Evolutionary conservation across 495 filamentous ascomycete genomes (phyloP).

Genomic region (Thermothielavioides terrestris): DNA sequence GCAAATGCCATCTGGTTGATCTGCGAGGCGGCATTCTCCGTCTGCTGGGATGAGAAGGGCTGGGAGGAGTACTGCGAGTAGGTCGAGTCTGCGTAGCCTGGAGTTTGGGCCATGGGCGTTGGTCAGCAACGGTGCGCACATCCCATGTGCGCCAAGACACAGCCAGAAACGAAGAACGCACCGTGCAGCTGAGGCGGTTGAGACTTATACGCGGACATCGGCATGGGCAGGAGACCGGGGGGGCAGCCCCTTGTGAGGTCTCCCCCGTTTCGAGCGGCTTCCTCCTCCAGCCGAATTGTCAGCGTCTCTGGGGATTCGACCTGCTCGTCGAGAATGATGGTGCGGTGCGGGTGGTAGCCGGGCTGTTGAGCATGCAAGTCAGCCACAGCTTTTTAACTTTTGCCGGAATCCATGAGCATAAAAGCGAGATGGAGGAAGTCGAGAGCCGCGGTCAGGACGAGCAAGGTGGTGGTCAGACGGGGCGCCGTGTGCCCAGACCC

Average conservation of each 20-base stretch:
- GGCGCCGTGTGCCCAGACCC: too few relatives aligned
- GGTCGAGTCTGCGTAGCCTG: constrained; percentile 44
- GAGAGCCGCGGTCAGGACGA: too few relatives aligned
- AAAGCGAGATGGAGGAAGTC: too few relatives aligned
- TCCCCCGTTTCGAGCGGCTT: constrained; percentile 40
- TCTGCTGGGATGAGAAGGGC: constrained; percentile 31
- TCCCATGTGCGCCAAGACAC: background rate
- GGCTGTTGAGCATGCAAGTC: constrained; percentile 24
- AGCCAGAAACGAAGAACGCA: constrained; percentile 18
- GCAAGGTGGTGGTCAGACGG: too few relatives aligned
- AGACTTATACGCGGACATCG: constrained; percentile 39
- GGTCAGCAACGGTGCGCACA: background rate
- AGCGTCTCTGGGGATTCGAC: constrained; percentile 42
- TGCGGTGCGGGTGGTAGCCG: constrained; percentile 39
- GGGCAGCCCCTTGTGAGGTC: constrained; percentile 41
- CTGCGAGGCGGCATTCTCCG: constrained; percentile 40
- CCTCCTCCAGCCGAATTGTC: constrained; percentile 41
- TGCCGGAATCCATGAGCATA: background rate
- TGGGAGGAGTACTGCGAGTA: constrained; percentile 38
- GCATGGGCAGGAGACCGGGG: constrained; percentile 43
- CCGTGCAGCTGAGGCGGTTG: constrained; percentile 41
- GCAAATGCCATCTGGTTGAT: constrained; percentile 47
- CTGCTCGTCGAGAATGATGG: constrained; percentile 43
- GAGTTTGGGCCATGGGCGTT: background rate
- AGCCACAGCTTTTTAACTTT: background rate